Base-by-base conservation (phyloP, 2,329 filamentous ascomycete genomes). In the Xylariaceae sp. region DNA sequence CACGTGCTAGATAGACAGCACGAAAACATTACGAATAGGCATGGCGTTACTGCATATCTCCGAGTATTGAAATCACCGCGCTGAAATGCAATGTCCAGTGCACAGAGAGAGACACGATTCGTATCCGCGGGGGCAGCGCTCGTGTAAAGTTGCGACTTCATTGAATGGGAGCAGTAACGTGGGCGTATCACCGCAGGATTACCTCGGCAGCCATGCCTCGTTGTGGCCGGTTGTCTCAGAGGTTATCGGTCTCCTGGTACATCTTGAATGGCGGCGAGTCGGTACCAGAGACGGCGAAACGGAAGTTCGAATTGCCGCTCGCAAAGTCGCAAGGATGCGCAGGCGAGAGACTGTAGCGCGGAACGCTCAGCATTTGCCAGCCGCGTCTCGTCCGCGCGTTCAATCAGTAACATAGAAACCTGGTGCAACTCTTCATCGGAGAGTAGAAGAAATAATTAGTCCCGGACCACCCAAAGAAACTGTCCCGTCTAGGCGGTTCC, bases 71-170 rank as follows among this genome's bases (percentile, higher is more conserved):
- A 34, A 47, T 45, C 42, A 44, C 16, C n/a, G 48, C 48, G 47
- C 40, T 36, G 29, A 15, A n/a, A 47, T 47, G 22, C 42, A 48
- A 30, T 29, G 21, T 44, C 22, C 29, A 50, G 49, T 45, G 26
- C 44, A 51, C 48, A 47, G 19, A 40, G 43, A 41, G 47, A 46
- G 47, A 47, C 54, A 13, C 16, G 41, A 18, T 53, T 65, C 63
- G 62, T 64, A 62, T 65, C 55, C 43, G 61, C 47, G 9, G 57
- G 60, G 61, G 42, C 34, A 60, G 51, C 59, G 48, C 41, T 54
- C 49, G 58, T 62, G 57, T 54, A 59, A 60, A 54, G 39, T 36
- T 37, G 32, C 36, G 21, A 26, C 40, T 26, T 32, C 19, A 37
- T 47, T 22, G 30, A 32, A 44, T 21, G 18, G 41, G 30, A 15